Base-by-base conservation (phyloP, 2,329 filamentous ascomycete species). In the Colletotrichum filicis region DNA sequence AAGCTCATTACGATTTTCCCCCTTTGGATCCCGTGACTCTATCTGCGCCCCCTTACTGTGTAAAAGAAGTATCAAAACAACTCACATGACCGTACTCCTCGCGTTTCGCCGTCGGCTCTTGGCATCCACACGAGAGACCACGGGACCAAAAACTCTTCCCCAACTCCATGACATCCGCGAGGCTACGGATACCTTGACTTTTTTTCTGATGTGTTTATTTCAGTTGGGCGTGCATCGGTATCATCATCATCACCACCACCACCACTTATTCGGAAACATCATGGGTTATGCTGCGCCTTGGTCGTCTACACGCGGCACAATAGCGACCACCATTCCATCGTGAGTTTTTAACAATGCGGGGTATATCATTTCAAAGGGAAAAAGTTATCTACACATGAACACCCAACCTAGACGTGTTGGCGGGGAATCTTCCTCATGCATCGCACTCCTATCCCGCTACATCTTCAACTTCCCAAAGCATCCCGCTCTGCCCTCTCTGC, bases 21-120 rank as follows among this genome's bases (percentile, higher is more conserved):
- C 58, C 8, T 32, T 22, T 22, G 26, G 61, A 53, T 53, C 46
- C 26, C 22, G 32, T 55, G 42, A 8, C 19, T 49, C 19, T n/a
- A 8, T 42, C 32, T 7, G 35, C 37, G 30, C 35, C 46, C 30
- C 37, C 16, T 35, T 35, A 12, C 32, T 5, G 32, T 35, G 32
- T 16, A 42, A 42, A 42, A 19, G 32, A 35, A 35, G 70, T 65
- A 66, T 73, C 66, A 42, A 60, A 65, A 60, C 28, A 5, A 42
- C 59, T 69, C 70, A 69, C 70, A 60, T 73, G 70, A 70, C 66
- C 46, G 52, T 32, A 35, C 26, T 6, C 37, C 22, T 55, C 42
- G 59, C 66, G 70, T 73, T 73, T 73, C 70, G 70, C 58, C 37
- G 59, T 53, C 19, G 69, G 32, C 28, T 22, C 57, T 68, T 62